Base-by-base conservation (phyloP, 1,139 yeast genomes). In the Citeromyces hawaiiensis region DNA sequence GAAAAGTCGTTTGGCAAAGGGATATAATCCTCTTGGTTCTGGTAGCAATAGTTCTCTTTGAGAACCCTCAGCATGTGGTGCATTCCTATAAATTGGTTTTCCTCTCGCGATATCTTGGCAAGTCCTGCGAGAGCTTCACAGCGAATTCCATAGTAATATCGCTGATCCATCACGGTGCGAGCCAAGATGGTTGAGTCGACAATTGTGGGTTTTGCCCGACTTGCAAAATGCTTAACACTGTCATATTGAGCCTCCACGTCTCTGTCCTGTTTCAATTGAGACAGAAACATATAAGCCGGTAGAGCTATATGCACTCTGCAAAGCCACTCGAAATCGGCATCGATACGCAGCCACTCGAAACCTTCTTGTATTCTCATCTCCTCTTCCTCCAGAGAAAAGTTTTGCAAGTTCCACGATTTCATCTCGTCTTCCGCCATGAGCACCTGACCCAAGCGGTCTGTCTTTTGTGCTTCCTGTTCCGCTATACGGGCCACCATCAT, bases 261-360 rank as follows among this genome's bases (percentile, higher is more conserved):
- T 46, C 96, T 65, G 59, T 93, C 99, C 55, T 86, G 94, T 49
- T 85, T 93, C 31, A 93, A 61, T 53, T 93, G 98, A 0, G 97
- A 83, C 1, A 87, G 86, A 56, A 74, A 91, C 96, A 91, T 93
- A 54, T 86, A 83, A 52, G 87, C 97, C 0, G 96, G 95, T 56
- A 88, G 96, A 48, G 80, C 83, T 31, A 93, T 76, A 45, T 78
- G 70, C 23, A 85, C 66, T 47, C 72, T 73, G 42, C 94, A 86
- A 39, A 93, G 82, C 99, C 99, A 93, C 56, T 93, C 98, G 52
- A 82, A 83, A 57, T 93, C 99, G 0, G 96, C 88, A 60, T 93
- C 99, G 8, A 88, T 86, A 48, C 99, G 68, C 35, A 93, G 70
- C 99, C 99, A 93, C 53, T 93, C 98, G 60, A 87, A 93, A 0